phyloP scores from a whole-genome alignment of 768 basidiomycete species.

The Porpolomopsis calyptriformis region DNA sequence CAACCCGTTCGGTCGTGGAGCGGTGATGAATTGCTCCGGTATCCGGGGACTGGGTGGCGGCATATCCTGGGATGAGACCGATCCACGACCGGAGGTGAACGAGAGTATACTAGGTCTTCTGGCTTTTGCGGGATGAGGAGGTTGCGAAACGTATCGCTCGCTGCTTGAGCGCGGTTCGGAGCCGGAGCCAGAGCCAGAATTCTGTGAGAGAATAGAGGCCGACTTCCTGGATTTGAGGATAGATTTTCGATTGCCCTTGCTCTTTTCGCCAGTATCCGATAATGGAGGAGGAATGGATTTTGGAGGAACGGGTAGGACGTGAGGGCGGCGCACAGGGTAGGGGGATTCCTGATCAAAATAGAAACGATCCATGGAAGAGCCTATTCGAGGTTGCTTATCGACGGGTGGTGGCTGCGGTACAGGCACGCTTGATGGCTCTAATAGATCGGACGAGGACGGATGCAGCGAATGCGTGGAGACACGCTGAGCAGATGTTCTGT shows the following conservation, averaged over 20 bases:
- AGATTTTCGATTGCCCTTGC: conserved; percentile 47
- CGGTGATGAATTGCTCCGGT: conserved; percentile 36
- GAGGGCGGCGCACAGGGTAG: conserved; percentile 39
- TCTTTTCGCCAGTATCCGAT: conserved; percentile 33
- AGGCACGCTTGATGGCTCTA: not conserved
- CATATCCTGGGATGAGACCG: conserved; percentile 33
- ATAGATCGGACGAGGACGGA: conserved; percentile 21
- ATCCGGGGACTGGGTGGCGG: conserved; percentile 58
- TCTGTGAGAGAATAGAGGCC: conserved; percentile 21
- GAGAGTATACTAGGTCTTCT: conserved; percentile 42
- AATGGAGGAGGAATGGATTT: conserved; percentile 10
- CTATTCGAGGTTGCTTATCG: conserved; percentile 16
- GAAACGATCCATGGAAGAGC: conserved; percentile 34
- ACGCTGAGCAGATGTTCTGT: conserved; percentile 24
- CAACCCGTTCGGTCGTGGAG: conserved; percentile 4
- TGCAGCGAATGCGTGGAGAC: conserved; percentile 27
- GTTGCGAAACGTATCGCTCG: conserved; percentile 27
- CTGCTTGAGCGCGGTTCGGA: conserved; percentile 28
- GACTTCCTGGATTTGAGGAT: conserved; percentile 61
- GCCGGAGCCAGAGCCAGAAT: conserved; percentile 18
- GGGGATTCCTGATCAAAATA: conserved; percentile 68
- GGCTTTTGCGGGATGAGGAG: conserved; percentile 19
- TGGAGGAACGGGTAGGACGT: conserved; percentile 8
- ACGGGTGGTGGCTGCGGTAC: not conserved
- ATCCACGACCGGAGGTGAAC: conserved; percentile 28